phyloP scores from a whole-genome alignment of 2,329 filamentous ascomycete species.

The Neocucurbitaria cava region DNA sequence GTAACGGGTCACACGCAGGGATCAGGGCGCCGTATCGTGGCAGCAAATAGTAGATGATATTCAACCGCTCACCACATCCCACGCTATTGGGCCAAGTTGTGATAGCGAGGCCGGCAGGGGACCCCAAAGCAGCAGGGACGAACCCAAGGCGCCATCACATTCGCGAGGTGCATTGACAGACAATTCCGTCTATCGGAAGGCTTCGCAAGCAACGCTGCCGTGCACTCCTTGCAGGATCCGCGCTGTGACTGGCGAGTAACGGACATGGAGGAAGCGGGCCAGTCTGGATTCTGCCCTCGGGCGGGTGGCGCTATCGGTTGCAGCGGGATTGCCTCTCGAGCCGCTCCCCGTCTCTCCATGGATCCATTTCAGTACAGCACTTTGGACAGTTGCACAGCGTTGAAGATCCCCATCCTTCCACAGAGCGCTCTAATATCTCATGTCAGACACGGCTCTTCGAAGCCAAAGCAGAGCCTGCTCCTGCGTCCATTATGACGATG shows the following conservation, averaged over 20 bases:
- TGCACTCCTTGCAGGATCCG: constrained; percentile 30
- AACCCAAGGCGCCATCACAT: constrained; percentile 36
- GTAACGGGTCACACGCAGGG: constrained; percentile 41
- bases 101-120: constrained; percentile 41
- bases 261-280: constrained; percentile 30
- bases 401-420: neutral
- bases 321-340: constrained; percentile 37
- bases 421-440: constrained; percentile 15
- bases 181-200: constrained; percentile 22
- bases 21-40: constrained; percentile 34
- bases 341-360: constrained; percentile 21
- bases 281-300: constrained; percentile 26
- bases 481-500: constrained; percentile 5
- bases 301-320: constrained; percentile 45
- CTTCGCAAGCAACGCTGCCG: constrained; percentile 16
- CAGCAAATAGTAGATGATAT: constrained; percentile 45
- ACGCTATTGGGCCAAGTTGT: constrained; percentile 50
- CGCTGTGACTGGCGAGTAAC: constrained; percentile 37
- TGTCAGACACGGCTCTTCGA: constrained; percentile 20
- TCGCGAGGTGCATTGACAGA: constrained; percentile 32
- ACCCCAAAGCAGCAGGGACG: constrained; percentile 27
- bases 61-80: constrained; percentile 43
- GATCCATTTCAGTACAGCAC: constrained; percentile 4
- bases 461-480: constrained; percentile 10
- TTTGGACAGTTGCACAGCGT: constrained; percentile 21